These are phyloP conservation scores for Lolium multiflorum DNA, from an alignment of 176 grass and related monocot species.

Conservation along the genomic window DNA sequence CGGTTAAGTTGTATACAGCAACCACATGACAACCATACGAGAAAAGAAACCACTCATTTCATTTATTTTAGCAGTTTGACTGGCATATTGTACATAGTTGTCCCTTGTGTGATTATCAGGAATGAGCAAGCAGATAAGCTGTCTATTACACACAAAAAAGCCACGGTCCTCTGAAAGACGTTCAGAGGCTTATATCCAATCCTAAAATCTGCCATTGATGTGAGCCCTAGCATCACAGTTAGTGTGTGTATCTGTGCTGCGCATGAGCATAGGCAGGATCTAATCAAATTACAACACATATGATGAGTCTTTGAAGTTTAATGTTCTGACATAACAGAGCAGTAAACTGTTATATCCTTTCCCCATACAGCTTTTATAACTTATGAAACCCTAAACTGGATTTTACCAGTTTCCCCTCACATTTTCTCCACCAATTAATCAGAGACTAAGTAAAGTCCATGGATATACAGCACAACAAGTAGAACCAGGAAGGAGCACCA, in stretches of 20 bases:
- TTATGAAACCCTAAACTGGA: neutral
- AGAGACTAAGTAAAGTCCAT: neutral
- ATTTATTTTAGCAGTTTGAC: conserved; percentile 7
- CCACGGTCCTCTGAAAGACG: neutral
- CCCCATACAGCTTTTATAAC: neutral
- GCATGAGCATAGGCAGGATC: neutral
- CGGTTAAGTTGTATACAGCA: neutral
- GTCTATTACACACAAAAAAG: no score
- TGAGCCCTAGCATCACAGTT: neutral
- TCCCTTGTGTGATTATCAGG: neutral
- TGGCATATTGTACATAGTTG: conserved; percentile 14
- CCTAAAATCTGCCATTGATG: no score
- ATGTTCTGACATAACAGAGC: neutral
- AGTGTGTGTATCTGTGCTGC: neutral
- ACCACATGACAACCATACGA: conserved; percentile 1
- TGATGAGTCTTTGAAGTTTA: neutral
- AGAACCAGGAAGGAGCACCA: neutral
- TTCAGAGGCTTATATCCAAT: neutral
- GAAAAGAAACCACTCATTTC: neutral
- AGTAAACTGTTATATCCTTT: neutral
- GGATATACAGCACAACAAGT: neutral
- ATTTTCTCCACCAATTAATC: conserved; percentile 9
- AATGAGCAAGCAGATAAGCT: neutral
- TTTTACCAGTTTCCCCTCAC: neutral
- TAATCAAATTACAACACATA: neutral